Conservation (phyloP, 1,284 basidiomycete species). For the Schizophyllum amplum region DNA sequence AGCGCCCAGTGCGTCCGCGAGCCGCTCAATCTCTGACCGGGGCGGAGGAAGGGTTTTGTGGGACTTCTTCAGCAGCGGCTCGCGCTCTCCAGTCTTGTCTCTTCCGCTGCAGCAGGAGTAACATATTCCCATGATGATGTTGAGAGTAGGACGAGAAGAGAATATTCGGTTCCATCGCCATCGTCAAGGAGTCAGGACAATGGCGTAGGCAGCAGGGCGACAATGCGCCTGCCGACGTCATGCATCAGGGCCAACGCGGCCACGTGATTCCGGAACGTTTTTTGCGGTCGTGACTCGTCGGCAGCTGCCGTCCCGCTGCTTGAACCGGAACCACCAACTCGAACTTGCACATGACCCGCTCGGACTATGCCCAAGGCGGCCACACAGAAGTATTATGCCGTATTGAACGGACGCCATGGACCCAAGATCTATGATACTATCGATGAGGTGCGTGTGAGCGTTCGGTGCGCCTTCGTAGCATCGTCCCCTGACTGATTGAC, state of each 20-base stretch:
- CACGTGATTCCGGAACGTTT: background rate
- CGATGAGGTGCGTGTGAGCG: slow-evolving; percentile 25
- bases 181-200: background rate
- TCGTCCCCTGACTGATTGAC: background rate
- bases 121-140: background rate
- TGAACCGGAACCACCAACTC: background rate
- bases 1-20: background rate
- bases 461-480: background rate
- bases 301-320: background rate
- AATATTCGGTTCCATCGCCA: background rate
- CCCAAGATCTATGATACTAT: slow-evolving; percentile 33
- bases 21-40: background rate
- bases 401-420: slow-evolving; percentile 32
- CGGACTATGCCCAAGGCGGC: background rate
- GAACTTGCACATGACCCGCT: background rate
- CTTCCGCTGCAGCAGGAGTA: background rate
- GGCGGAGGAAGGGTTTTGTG: background rate
- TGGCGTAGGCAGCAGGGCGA: background rate
- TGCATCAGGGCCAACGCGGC: background rate
- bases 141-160: background rate
- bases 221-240: background rate
- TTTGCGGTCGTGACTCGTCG: background rate
- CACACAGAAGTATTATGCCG: slow-evolving; percentile 32
- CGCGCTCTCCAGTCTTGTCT: background rate
- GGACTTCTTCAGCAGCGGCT: background rate